Percentiles rank a stretch among this genome's conserved stretches.
Conservation (phyloP, 73 alveolate species). For the Stentor roeselii region DNA sequence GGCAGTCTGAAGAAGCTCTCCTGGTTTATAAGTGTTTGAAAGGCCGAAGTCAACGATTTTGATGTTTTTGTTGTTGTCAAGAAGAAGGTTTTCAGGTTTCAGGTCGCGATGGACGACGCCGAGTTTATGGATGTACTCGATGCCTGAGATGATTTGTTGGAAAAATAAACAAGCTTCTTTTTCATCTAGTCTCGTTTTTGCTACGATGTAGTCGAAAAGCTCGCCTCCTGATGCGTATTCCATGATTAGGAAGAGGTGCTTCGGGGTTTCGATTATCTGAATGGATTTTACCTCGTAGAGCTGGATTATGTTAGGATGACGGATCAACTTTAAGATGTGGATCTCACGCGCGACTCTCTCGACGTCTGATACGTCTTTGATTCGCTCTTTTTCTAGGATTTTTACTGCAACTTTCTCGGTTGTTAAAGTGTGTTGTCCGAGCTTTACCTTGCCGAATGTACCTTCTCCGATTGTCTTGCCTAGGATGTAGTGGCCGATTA, state of each 20-base stretch:
- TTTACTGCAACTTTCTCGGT: constrained; percentile 81
- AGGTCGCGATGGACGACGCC: constrained; percentile 82
- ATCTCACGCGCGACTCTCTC: constrained; percentile 49
- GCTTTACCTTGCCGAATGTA: constrained; percentile 90
- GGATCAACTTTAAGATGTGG: constrained; percentile 38
- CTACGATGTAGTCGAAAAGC: constrained; percentile 46
- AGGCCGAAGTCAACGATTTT: constrained; percentile 95
- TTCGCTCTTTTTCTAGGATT: constrained; percentile 43
- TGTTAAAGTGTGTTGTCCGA: constrained; percentile 77
- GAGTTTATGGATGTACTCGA: constrained; percentile 37
- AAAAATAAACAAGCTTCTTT: constrained; percentile 44
- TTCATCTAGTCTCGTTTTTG: constrained; percentile 36
- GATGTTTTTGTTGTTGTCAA: constrained; percentile 67
- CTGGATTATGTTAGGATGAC: constrained; percentile 59
- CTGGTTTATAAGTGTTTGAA: constrained; percentile 36
- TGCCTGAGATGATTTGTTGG: constrained; percentile 50
- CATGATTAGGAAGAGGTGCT: constrained; percentile 42
- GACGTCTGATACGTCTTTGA: constrained; percentile 41
- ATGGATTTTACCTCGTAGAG: constrained; percentile 35
- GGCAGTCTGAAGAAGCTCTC: constrained; percentile 53
- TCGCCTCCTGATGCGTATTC: constrained; percentile 56
- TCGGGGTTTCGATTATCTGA: constrained; percentile 39
- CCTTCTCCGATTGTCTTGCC: constrained; percentile 96
- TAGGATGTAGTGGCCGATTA: too few species aligned
- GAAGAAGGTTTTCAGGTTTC: constrained; percentile 81